Evolutionary conservation across 495 filamentous ascomycete genomes (phyloP), one percentile per base, ranked within the genome.

Genomic region (Xylaria bambusicola): DNA sequence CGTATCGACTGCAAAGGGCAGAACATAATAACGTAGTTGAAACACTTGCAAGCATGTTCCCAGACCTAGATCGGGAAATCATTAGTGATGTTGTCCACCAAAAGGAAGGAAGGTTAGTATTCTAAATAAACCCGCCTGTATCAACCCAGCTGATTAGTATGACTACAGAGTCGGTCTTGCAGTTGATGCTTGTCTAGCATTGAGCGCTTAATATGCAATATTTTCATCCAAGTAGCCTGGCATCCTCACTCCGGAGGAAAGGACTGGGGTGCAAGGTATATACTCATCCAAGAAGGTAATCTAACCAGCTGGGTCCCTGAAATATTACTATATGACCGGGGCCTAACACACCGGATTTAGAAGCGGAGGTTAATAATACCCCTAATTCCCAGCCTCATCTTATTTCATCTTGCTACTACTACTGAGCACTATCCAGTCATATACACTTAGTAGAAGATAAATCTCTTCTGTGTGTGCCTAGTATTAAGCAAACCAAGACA

Each of bases 11-110:
- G 61, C 88, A 93, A 58, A 80, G 87, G 47, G 86, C 84, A 31
- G 94, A 99, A 77, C 92, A 98, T 70, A 80, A 84, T 41, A 90
- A 90, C 67, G 86, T 99, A 5, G 94, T 98, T 1, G 93, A 97
- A 75, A 96, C 91, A 15, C 75, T 97, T 41, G 86, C 88, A 18
- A 87, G 90, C 49, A 96, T 97, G 92, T 97, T 97, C 67, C 93
- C 93, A 7, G 88, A 91, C 69, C 76, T 97, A 24, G 93, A 97
- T 70, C 82, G 84, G 67, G 93, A 97, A 24, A 82, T 97, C 31
- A 96, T 97, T 68, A 91, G 91, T 62, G 93, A 97, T 76, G 93
- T 97, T 54, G 92, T 96, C 20, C 84, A 91, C 71, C 83, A 90
- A 75, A 95, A 97, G 73, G 86, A 96, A 71, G 93, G 93, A 64